phyloP scores from a whole-genome alignment of 805 yeast genomes.

The Pichia cabralensis region DNA sequence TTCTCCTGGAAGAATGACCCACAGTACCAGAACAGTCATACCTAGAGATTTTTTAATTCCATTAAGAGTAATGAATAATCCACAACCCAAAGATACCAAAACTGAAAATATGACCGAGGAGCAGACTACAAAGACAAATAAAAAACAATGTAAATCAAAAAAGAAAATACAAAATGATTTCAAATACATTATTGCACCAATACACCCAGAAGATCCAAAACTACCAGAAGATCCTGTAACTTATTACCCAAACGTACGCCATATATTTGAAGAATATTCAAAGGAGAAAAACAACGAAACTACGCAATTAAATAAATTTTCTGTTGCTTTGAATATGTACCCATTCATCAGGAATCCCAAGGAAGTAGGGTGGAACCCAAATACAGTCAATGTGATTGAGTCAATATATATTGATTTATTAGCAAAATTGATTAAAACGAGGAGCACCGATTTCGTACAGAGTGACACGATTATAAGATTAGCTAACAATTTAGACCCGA shows the following conservation, averaged over 20 bases:
- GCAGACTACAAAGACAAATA: too few relatives aligned
- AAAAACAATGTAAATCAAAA: too few relatives aligned
- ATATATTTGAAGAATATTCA: not conserved
- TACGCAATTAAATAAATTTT: not conserved
- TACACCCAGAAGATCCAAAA: constrained; percentile 4
- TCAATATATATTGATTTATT: not conserved
- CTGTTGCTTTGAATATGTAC: not conserved
- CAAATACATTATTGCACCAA: constrained; percentile 3
- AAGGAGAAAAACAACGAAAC: not conserved
- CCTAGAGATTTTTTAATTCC: constrained; percentile 32
- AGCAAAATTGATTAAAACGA: too few relatives aligned
- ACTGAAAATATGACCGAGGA: too few relatives aligned
- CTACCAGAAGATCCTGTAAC: constrained; percentile 5
- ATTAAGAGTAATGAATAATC: constrained; percentile 17
- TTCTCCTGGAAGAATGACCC: constrained; percentile 35
- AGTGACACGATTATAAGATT: too few relatives aligned
- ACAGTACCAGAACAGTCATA: constrained; percentile 24
- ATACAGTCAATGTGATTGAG: constrained; percentile 2
- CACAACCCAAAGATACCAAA: too few relatives aligned
- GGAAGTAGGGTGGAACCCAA: constrained; percentile 3
- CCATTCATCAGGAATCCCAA: constrained; percentile 2
- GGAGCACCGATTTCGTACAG: too few relatives aligned
- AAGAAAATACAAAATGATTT: too few relatives aligned
- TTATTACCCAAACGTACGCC: constrained; percentile 1
- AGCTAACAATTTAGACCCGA: too few relatives aligned